Evolutionary conservation across 371 early-diverging fungal genomes (phyloP), one percentile per base, ranked within the genome.

Genomic region (Syncephalis plumigaleata): DNA sequence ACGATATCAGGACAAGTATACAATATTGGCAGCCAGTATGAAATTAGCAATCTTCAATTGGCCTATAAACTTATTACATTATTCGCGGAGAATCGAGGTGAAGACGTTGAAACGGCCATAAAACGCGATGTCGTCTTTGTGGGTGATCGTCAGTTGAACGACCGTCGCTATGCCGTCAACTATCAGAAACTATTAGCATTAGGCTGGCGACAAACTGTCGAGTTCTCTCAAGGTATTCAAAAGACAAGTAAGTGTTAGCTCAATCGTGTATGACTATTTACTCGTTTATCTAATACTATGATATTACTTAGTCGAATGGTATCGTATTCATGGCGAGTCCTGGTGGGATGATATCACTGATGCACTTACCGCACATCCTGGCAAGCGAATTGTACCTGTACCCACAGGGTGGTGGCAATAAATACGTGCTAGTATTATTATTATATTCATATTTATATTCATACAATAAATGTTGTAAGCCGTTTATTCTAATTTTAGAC

Each of bases 111-210:
- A 9, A 22, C 18, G 11, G 22, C 43, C 11, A 18, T 24, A 3
- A 13, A 43, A 22, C 46, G 60, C 7, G 60, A 76, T 45, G 57
- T 84, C 43, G 81, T 73, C 43, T 80, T 74, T 62, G 84, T 83
- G 0, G 66, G 71, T 39, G 90, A 89, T 57, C 61, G 90, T 25
- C 76, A 80, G 0, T 84, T 83, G 57, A 89, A 89, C 50, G 90
- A 89, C 55, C 61, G 51, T 47, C 65, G 87, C 16, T 89, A 89
- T 51, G 81, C 81, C 3, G 79, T 89, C 4, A 84, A 85, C 49
- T 71, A 71, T 37, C 50, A 67, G 9, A 84, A 82, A 59, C 44
- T 87, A 31, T 63, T 67, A 39, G 55, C 51, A 26, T 55, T 87
- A 3, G 87, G 87, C 2, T 89, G 90, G 90, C 46, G 53, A 38